Conservation (phyloP, 495 filamentous ascomycete genomes). For the Gamarada debralockiae region DNA sequence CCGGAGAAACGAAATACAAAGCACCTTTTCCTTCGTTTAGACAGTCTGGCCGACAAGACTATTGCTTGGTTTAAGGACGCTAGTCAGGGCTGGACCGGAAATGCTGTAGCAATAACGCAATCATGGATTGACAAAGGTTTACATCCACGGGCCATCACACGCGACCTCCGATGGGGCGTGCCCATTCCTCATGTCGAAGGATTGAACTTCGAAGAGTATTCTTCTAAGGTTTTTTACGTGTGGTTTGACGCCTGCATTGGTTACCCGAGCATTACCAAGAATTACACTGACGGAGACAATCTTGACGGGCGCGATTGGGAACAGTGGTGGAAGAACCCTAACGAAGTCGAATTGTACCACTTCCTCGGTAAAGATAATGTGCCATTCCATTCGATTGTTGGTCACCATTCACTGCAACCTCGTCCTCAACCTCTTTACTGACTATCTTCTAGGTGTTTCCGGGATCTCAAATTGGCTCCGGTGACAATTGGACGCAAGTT, state of each 20-base stretch:
- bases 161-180: conserved; percentile 79
- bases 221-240: conserved; percentile 75
- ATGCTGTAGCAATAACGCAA: conserved; percentile 40
- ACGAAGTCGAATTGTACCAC: neutral
- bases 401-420: conserved; percentile 3
- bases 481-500: neutral
- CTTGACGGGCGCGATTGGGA: conserved; percentile 1
- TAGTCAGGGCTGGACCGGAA: conserved; percentile 57
- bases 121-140: conserved; percentile 56
- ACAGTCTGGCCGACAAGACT: conserved; percentile 69
- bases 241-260: conserved; percentile 98
- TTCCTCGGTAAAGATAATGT: neutral
- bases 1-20: conserved; percentile 60
- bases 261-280: conserved; percentile 88
- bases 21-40: conserved; percentile 62
- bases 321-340: neutral
- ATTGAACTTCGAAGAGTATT: conserved; percentile 40
- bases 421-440: conserved; percentile 4
- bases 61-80: conserved; percentile 60
- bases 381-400: neutral
- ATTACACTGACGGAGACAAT: conserved; percentile 59
- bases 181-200: conserved; percentile 44
- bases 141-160: conserved; percentile 76
- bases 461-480: neutral
- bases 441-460: conserved; percentile 1